Evolutionary conservation across 352 stramenopile genomes (phyloP), one percentile per base, ranked within the genome.

Genomic region (Globisporangium cederbergense): DNA sequence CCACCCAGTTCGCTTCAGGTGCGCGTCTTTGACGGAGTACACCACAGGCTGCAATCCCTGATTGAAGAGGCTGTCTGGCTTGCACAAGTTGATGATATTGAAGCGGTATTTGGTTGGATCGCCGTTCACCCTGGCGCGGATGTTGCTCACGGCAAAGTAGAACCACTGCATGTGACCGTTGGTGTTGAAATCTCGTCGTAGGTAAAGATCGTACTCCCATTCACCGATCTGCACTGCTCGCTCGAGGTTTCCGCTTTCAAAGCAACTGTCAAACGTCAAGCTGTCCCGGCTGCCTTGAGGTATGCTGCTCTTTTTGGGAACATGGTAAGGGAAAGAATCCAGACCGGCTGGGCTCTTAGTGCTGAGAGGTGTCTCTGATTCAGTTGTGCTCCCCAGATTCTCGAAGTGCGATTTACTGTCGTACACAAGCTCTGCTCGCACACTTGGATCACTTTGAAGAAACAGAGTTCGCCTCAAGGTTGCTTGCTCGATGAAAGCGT

Each of bases 61-160:
- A 53, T 97, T 97, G 71, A 96, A 98, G 40, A 98, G 60, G 5
- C 82, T 96, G 62, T 97, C 91, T 6, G 89, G 79, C 49, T 98
- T 98, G 62, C 87, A 96, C 42, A 98, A 49, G 60, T 98, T 98
- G 18, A 97, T 62, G 59, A 98, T 94, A 65, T 97, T 95, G 70
- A 98, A 97, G 1, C 80, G 90, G 58, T 91, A 94, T 32, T 78
- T 79, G 7, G 40, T 51, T 28, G 58, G 36, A 18, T 30, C 30
- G 22, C 42, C 22, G 32, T n/a, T 58, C 25, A 4, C 38, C 5
- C 56, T 40, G 2, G 50, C n/a, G 2, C 74, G 62, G 8, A 86
- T 73, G 58, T 97, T 97, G 53, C 76, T 85, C n/a, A 98, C 72
- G 2, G 78, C 79, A 68, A 98, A 98, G 65, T 98, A 98, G 60